Base-by-base conservation (phyloP, 192 early-diverging fungal genomes). In the Phycomyces nitens region DNA sequence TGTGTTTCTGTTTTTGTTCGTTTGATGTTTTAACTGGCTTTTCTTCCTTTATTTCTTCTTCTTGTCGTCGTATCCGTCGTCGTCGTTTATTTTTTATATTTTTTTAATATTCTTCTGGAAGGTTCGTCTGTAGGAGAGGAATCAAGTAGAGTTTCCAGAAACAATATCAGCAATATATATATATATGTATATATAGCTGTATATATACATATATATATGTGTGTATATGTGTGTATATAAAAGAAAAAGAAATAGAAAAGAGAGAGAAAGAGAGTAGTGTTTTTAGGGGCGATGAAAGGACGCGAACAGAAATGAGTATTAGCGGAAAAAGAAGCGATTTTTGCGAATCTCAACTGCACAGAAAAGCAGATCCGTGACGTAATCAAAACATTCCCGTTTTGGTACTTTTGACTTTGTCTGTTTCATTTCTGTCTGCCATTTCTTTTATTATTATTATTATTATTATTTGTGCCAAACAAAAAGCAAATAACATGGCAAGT, bases 1-100 rank as follows among this genome's bases (percentile, higher is more conserved):
- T 41, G 57, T 42, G 57, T 42, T 59, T n/a, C 11, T n/a, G 3
- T n/a, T n/a, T 39, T 39, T 56, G 20, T 56, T 56, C 38, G 15
- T 39, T 56, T 18, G 9, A 9, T 56, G 16, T 56, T 56, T 27
- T 39, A 16, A 38, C 14, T 3, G 11, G 24, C 20, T 21, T 23
- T 44, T 43, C 14, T 43, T 59, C 24, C 39, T 15, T 56, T 27
- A 34, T 26, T 40, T 14, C 16, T 20, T 39, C 39, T 26, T 29
- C 38, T 39, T 16, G 5, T n/a, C n/a, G 27, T 56, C 26, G 16
- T 15, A 14, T 50, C 6, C 6, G 39, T 29, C 20, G 29, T 27
- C 11, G n/a, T 39, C 12, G 26, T 56, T 56, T 26, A 18, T 56
- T 52, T 53, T 12, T 6, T 40, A 34, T 29, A 34, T n/a, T 38